Percentiles rank a stretch among this genome's conserved stretches.
Evolutionary conservation across 192 early-diverging fungal genomes (phyloP).

Genomic region (Rhizoclosmatium sp.): DNA sequence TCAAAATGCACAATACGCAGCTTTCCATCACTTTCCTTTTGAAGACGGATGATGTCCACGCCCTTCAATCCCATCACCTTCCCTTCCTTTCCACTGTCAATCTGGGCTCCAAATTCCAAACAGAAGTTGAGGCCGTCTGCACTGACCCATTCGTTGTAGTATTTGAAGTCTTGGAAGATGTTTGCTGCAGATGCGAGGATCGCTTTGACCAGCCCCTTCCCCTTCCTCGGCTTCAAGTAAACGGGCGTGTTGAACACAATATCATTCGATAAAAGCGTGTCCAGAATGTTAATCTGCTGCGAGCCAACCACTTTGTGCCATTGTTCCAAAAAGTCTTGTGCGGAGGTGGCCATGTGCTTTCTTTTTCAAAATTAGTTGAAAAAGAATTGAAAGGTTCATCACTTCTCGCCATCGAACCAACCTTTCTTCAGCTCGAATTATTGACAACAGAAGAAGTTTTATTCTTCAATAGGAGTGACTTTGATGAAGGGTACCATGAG

Average conservation of each 20-base stretch:
- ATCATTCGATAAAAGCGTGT: slow-evolving; percentile 22
- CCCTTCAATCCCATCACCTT: slow-evolving; percentile 17
- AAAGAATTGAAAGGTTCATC: too few relatives aligned
- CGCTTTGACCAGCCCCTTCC: slow-evolving; percentile 24
- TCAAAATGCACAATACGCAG: slow-evolving; percentile 41
- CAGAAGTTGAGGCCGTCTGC: slow-evolving; percentile 28
- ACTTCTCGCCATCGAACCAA: too few relatives aligned
- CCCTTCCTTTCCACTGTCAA: slow-evolving; percentile 18
- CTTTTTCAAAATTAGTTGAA: too few relatives aligned
- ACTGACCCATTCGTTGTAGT: slow-evolving; percentile 33
- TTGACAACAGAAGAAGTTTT: too few relatives aligned
- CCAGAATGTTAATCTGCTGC: slow-evolving; percentile 27
- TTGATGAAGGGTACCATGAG: too few relatives aligned
- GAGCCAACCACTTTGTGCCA: slow-evolving; percentile 37
- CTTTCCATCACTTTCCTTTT: background rate
- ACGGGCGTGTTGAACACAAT: slow-evolving; percentile 44
- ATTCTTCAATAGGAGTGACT: too few relatives aligned
- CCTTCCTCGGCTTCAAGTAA: slow-evolving; percentile 40
- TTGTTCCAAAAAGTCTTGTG: slow-evolving; percentile 11
- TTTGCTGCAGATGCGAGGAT: slow-evolving; percentile 31
- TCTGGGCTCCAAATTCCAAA: slow-evolving; percentile 41
- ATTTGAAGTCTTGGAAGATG: slow-evolving; percentile 43
- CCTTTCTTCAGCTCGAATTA: too few relatives aligned
- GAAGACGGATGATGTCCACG: slow-evolving; percentile 34
- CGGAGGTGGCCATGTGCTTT: slow-evolving; percentile 9